Percentiles rank a stretch among this genome's conserved stretches.
These are phyloP conservation scores for Hirsutella thompsonii DNA, from an alignment of 2,329 filamentous ascomycete species.

Conservation along the genomic window DNA sequence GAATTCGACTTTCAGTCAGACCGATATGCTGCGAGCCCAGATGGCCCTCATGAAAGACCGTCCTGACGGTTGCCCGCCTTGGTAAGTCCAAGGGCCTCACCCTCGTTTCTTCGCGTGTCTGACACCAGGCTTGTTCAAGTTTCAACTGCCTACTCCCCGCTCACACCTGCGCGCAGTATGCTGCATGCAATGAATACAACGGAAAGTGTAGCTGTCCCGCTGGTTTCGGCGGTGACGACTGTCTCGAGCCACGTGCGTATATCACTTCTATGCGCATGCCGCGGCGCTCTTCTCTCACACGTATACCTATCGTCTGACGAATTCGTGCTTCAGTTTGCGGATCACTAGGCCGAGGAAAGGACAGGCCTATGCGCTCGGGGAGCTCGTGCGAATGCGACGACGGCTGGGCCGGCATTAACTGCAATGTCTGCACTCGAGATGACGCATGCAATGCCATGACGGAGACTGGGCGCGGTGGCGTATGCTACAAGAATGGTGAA, in stretches of 20 bases:
- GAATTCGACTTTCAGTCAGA: constrained; percentile 46
- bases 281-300: not conserved
- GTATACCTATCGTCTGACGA: not conserved
- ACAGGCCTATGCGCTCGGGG: constrained; percentile 62
- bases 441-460: constrained; percentile 80
- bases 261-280: constrained; percentile 13
- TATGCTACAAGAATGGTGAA: constrained; percentile 85
- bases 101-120: constrained; percentile 1
- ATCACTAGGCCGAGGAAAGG: constrained; percentile 66
- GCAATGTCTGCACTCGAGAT: constrained; percentile 83
- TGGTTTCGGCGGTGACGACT: constrained; percentile 91
- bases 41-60: constrained; percentile 61
- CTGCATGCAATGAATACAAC: constrained; percentile 76
- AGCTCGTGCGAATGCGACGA: constrained; percentile 74
- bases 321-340: constrained; percentile 52
- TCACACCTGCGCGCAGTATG: constrained; percentile 84
- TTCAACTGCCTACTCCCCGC: constrained; percentile 97
- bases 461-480: constrained; percentile 66
- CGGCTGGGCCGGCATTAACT: constrained; percentile 95
- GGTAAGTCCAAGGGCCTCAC: constrained; percentile 31
- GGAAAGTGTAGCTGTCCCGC: constrained; percentile 87
- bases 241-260: constrained; percentile 56
- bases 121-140: constrained; percentile 32
- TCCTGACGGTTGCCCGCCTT: constrained; percentile 68
- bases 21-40: constrained; percentile 50